These are phyloP conservation scores for Puccinia triticina DNA, from an alignment of 1,284 basidiomycete species.

Conservation along the genomic window DNA sequence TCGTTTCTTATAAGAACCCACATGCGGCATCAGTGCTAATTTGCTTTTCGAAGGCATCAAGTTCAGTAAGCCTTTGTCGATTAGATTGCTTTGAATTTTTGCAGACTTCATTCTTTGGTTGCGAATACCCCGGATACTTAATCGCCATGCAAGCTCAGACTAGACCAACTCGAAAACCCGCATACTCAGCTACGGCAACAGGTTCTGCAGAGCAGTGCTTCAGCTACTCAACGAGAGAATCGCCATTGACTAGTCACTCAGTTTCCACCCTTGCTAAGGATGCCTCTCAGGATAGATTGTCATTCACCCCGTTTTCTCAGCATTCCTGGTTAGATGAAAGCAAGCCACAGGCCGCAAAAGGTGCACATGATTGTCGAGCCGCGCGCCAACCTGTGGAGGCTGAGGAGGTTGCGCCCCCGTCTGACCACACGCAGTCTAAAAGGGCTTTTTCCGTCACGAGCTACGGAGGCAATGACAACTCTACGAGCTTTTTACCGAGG, in stretches of 20 bases:
- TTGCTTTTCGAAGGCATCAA: background rate
- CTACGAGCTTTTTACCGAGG: background rate
- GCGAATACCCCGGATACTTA: background rate
- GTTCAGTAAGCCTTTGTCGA: background rate
- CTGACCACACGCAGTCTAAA: background rate
- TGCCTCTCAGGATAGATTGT: background rate
- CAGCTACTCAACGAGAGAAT: background rate
- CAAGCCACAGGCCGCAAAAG: background rate
- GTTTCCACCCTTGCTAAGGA: slow-evolving; percentile 2
- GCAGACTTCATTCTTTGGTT: background rate
- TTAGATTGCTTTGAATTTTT: background rate
- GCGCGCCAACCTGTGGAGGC: background rate
- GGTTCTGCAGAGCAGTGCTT: slow-evolving; percentile 1
- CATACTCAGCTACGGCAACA: background rate
- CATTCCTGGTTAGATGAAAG: slow-evolving; percentile 2
- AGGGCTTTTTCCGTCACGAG: slow-evolving; percentile 4
- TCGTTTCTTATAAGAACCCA: background rate
- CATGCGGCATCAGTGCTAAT: no score
- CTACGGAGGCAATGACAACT: background rate
- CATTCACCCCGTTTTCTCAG: slow-evolving; percentile 11
- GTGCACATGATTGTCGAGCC: background rate
- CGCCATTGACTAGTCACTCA: background rate
- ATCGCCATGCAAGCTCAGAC: background rate
- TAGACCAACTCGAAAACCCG: background rate
- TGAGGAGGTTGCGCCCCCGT: background rate